Evolutionary conservation across 2,329 filamentous ascomycete species (phyloP), one percentile per base, ranked within the genome.

Genomic region (Cladobotryum protrusum): DNA sequence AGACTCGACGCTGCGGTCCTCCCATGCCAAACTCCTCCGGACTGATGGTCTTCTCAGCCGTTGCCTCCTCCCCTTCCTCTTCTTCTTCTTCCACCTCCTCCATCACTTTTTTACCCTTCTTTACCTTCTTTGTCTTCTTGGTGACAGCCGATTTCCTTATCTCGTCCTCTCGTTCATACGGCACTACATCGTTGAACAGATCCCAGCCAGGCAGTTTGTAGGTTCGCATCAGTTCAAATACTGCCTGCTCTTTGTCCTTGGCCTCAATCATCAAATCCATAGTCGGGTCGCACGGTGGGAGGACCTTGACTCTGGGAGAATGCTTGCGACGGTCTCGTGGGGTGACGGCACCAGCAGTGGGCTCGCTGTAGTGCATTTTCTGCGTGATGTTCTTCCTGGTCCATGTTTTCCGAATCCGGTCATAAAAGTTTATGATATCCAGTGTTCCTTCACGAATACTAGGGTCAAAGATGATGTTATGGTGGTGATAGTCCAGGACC

Each of bases 221-320:
- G 0, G 77, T 90, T 18, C 86, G 79, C 90, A 96, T 96, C 15
- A 97, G 76, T 56, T 95, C 89, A 60, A 97, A 95, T 0, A 96
- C 89, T 0, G 92, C 90, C 67, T 97, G 92, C 65, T 97, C 92
- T 68, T 97, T 97, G 63, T 96, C 92, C 66, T 97, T 97, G 43
- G 92, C 92, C 70, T 97, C 92, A 53, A 97, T 96, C 92, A 97
- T 97, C n/a, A 97, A 74, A 62, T 96, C 92, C 86, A 95, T 93
- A 32, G 86, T 83, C 1, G 81, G 72, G 4, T 83, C 76, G 60
- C 92, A 96, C 0, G 92, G 91, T 1, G 92, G 92, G 1, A 97
- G 68, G 1, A 83, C 87, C 56, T 77, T 77, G 2, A 95, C 89
- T 8, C 92, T 80, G 0, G 89, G 78, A 34, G 83, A 89, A 62